Percentiles rank a stretch among this genome's conserved stretches.
phyloP scores from a whole-genome alignment of 306 rosid genomes.

The Cucumis cinereus region DNA sequence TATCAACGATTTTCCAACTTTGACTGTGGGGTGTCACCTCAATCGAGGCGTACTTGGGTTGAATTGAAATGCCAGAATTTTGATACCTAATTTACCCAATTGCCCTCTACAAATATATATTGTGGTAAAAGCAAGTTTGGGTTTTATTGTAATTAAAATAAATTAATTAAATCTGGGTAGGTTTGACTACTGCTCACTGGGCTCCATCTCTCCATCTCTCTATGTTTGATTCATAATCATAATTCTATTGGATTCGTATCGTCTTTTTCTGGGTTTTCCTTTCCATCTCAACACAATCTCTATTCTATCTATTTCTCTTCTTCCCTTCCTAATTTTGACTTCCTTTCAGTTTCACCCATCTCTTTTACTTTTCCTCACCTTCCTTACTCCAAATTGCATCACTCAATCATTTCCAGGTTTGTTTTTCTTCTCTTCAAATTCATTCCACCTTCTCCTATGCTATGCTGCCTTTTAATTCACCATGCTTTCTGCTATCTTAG shows the following conservation, averaged over 20 bases:
- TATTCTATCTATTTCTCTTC: conserved; percentile 15
- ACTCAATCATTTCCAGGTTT: conserved; percentile 3
- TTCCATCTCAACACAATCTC: neutral
- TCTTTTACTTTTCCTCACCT: neutral
- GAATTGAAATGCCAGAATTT: conserved; percentile 29
- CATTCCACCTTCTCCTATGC: neutral
- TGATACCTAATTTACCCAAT: neutral
- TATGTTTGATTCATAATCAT: neutral
- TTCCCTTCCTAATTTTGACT: conserved; percentile 2
- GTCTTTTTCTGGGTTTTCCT: conserved; percentile 14
- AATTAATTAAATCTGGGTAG: conserved; percentile 33
- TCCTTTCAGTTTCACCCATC: neutral
- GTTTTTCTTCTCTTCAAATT: neutral
- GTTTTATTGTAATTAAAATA: too few species aligned
- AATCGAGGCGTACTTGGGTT: conserved; percentile 55
- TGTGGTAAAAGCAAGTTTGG: too few species aligned
- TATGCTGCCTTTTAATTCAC: neutral
- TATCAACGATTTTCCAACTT: conserved; percentile 28
- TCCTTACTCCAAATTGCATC: neutral
- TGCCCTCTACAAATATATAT: neutral
- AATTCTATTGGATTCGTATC: conserved; percentile 7
- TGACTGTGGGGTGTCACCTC: conserved; percentile 68
- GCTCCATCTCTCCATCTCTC: conserved; percentile 21
- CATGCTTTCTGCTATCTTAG: neutral
- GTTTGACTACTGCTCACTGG: conserved; percentile 79